A percentile compares a stretch with the other conserved stretches of the same genome.
Conservation (phyloP, 371 early-diverging fungal species). For the Lichtheimia corymbifera region DNA sequence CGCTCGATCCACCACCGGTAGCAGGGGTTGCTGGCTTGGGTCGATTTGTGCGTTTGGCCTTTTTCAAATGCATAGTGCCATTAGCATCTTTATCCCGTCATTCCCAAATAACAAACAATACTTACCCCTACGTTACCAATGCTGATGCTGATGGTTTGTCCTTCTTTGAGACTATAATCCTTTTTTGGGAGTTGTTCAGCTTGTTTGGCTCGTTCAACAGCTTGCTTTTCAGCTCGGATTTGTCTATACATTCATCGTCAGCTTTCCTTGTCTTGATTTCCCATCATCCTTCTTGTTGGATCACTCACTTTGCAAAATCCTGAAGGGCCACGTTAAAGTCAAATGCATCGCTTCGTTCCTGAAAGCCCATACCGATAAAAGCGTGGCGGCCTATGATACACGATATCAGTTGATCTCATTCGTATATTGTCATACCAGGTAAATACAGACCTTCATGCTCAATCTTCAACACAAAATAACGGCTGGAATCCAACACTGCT, state of each 20-base stretch:
- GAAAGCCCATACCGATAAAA: constrained; percentile 89
- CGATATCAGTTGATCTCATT: background rate
- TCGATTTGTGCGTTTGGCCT: constrained; percentile 10
- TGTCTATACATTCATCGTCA: constrained; percentile 40
- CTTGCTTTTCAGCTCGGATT: constrained; percentile 58
- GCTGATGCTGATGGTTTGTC: constrained; percentile 80
- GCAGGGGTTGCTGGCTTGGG: constrained; percentile 1
- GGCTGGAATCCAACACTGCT: constrained; percentile 85
- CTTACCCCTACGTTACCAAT: constrained; percentile 66
- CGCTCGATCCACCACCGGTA: background rate
- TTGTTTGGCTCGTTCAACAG: constrained; percentile 47
- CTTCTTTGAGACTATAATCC: constrained; percentile 86
- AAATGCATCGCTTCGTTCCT: constrained; percentile 86
- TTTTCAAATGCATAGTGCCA: background rate
- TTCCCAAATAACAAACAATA: background rate
- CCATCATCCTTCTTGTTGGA: background rate
- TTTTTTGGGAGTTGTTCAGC: constrained; percentile 58
- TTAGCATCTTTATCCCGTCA: background rate
- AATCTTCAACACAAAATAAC: constrained; percentile 91
- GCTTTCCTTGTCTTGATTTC: too few relatives aligned
- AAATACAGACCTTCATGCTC: constrained; percentile 70
- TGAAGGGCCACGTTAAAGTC: constrained; percentile 93
- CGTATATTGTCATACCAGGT: background rate
- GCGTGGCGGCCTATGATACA: constrained; percentile 68
- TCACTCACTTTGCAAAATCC: constrained; percentile 70